Percentiles rank a stretch among this genome's conserved stretches.
Evolutionary conservation across 2,329 filamentous ascomycete species (phyloP).

Genomic region (Epicoccum sorghinum): DNA sequence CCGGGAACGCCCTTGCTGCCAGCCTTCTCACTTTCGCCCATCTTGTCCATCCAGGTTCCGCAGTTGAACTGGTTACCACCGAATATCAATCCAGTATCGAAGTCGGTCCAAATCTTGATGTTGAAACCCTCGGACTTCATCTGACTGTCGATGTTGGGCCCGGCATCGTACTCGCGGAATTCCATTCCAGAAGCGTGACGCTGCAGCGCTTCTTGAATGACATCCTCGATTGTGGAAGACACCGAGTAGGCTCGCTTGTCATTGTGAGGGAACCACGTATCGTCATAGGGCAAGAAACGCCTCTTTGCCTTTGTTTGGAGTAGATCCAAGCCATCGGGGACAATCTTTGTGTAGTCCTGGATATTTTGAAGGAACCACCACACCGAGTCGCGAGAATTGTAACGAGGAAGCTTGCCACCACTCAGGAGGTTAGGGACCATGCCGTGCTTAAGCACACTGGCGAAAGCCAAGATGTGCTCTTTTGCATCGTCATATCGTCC

Average conservation of each 20-base stretch:
- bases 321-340: constrained; percentile 75
- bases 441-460: constrained; percentile 94
- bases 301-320: constrained; percentile 79
- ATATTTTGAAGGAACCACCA: constrained; percentile 99
- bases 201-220: constrained; percentile 92
- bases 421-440: constrained; percentile 96
- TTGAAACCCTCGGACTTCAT: constrained; percentile 94
- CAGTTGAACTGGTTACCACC: constrained; percentile 95
- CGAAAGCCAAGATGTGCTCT: constrained; percentile 94
- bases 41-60: constrained; percentile 99
- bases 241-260: constrained; percentile 86
- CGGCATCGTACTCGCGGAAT: constrained; percentile 94
- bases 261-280: constrained; percentile 86
- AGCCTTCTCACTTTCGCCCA: constrained; percentile 95
- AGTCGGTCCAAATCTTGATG: constrained; percentile 88
- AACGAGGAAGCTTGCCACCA: constrained; percentile 82
- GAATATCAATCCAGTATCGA: constrained; percentile 88
- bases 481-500: constrained; percentile 86
- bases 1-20: constrained; percentile 92
- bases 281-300: constrained; percentile 92
- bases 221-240: constrained; percentile 81
- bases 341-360: constrained; percentile 87
- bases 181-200: constrained; percentile 88
- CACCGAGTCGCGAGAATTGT: constrained; percentile 94
- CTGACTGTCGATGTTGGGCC: constrained; percentile 83